Percentiles rank a stretch among this genome's conserved stretches.
Conservation (phyloP, 2,329 filamentous ascomycete genomes). For the Nothopassalora personata region DNA sequence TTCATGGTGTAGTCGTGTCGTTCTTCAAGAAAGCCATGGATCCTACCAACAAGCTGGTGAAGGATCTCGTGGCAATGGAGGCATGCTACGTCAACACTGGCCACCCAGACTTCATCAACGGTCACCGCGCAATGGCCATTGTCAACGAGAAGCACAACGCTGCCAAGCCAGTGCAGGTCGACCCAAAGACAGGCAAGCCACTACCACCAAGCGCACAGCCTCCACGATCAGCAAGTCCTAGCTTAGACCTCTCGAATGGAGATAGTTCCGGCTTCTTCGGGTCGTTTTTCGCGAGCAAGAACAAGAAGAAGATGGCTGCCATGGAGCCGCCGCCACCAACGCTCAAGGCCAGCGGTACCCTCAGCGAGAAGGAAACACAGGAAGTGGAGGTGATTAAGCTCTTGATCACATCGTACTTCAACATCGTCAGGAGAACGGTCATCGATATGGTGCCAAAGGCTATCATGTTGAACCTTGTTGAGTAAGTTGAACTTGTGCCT, state of each 20-base stretch:
- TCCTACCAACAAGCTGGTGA: constrained; percentile 94
- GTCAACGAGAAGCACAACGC: constrained; percentile 87
- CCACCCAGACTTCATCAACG: constrained; percentile 95
- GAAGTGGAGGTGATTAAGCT: constrained; percentile 99
- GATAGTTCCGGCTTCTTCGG: constrained; percentile 76
- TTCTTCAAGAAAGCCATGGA: constrained; percentile 99
- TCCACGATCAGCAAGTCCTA: constrained; percentile 69
- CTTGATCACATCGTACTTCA: constrained; percentile 93
- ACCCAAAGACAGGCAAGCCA: constrained; percentile 97
- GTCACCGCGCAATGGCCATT: constrained; percentile 94
- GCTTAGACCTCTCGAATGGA: constrained; percentile 54
- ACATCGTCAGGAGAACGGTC: constrained; percentile 97
- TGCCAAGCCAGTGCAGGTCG: constrained; percentile 83
- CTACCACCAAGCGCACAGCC: constrained; percentile 60
- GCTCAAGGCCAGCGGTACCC: constrained; percentile 86
- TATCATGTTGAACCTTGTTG: constrained; percentile 94
- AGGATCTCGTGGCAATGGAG: constrained; percentile 91
- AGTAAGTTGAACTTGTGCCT: constrained; percentile 55
- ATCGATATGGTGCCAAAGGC: constrained; percentile 99
- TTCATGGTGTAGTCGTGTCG: constrained; percentile 81
- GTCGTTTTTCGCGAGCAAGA: constrained; percentile 97
- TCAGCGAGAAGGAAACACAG: constrained; percentile 89
- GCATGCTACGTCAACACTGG: constrained; percentile 97
- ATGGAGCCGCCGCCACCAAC: constrained; percentile 94
- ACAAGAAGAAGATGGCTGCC: constrained; percentile 99